Base-by-base conservation (phyloP, 371 early-diverging fungal species). In the Globomyces sp. region DNA sequence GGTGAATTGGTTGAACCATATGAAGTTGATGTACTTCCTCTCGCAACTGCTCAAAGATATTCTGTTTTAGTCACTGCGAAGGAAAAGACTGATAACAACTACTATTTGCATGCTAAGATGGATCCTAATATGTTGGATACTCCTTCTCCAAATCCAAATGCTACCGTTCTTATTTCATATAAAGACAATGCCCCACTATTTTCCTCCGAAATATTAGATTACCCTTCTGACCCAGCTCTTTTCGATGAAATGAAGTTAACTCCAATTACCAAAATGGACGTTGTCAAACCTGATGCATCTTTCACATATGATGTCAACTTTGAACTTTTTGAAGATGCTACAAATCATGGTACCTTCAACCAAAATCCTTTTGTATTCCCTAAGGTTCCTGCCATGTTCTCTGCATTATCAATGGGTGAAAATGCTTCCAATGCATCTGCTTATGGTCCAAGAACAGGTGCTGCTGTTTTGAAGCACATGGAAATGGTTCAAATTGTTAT, bases 281-380 rank as follows among this genome's bases (percentile, higher is more conserved):
- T 78, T n/a, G 75, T 74, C 43, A 49, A 57, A 1, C 77, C 84
- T 47, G 83, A 82, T 65, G 72, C 78, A 61, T 77, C 79, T 44
- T 68, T 86, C 48, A 75, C 80, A 42, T 71, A 90, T 72, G 83
- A 82, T 39, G 86, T 86, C 63, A 74, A 77, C 68, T 89, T 89
- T 65, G 76, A 80, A 24, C 86, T 89, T 58, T 77, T 81, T 55
- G 81, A 83, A 47, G 92, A 92, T 63, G 89, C 89, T 62, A 77
- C 83, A 75, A 90, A 90, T 81, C 89, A 87, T 73, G 91, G 90
- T 62, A 79, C 86, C 39, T 92, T 93, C 85, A 92, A 92, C 78
- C 82, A 82, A 57, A 76, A 87, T 11, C 83, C 90, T n/a, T 93
- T 86, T 68, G 78, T 84, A 47, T 51, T 69, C 63, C 90, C 91